Evolutionary conservation across 2,329 filamentous ascomycete genomes (phyloP).

Genomic region (Endocalyx cinctus): DNA sequence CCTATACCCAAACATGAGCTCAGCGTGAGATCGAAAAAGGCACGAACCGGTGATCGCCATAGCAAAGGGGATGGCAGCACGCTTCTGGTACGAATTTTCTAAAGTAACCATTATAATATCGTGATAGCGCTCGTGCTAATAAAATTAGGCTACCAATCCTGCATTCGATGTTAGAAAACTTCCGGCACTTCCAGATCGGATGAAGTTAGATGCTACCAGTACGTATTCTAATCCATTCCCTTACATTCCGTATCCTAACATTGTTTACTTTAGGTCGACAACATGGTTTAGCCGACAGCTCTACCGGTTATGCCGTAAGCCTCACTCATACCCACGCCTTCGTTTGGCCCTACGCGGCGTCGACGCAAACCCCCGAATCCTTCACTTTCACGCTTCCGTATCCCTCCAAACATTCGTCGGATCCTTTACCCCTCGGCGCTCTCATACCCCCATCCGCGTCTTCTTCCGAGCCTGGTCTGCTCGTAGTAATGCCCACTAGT

Average conservation of each 20-base stretch:
- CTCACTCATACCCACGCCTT: conserved; percentile 79
- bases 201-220: conserved; percentile 65
- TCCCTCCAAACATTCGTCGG: conserved; percentile 58
- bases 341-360: conserved; percentile 83
- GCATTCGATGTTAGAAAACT: conserved; percentile 84
- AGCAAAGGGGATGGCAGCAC: conserved; percentile 65
- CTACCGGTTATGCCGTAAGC: conserved; percentile 69
- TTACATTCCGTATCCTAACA: too few species aligned
- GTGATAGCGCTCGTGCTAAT: conserved; percentile 5
- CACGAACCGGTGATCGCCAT: conserved; percentile 57
- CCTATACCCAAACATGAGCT: conserved; percentile 45
- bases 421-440: conserved; percentile 75
- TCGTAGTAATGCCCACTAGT: conserved; percentile 77
- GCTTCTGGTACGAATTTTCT: conserved; percentile 57
- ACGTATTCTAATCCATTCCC: too few species aligned
- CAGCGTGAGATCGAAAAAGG: conserved; percentile 57
- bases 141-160: conserved; percentile 68
- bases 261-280: conserved; percentile 46
- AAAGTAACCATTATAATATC: too few species aligned
- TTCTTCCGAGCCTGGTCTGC: conserved; percentile 76
- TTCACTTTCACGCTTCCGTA: conserved; percentile 78
- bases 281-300: conserved; percentile 61
- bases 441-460: conserved; percentile 76
- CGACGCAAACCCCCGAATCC: conserved; percentile 65
- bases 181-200: conserved; percentile 72